Percentiles rank a stretch among this genome's conserved stretches.
Conservation (phyloP, 257 asterid genomes). For the Osmanthus fragrans region DNA sequence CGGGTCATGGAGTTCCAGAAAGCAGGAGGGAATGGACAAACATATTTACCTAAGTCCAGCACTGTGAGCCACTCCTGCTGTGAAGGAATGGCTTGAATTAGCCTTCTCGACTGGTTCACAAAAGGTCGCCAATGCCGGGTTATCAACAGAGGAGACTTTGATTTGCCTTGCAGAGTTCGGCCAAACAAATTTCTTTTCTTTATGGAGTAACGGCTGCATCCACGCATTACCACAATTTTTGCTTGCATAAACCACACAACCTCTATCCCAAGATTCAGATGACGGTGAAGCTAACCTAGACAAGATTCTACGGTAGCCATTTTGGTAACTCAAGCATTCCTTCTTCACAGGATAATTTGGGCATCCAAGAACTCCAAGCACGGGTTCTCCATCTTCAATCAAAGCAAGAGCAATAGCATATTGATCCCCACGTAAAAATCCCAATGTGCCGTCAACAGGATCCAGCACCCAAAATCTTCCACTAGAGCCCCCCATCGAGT, state of each 20-base stretch:
- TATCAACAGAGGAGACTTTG: constrained; percentile 62
- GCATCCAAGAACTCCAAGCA: constrained; percentile 89
- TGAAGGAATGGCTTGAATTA: constrained; percentile 81
- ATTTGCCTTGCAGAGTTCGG: constrained; percentile 63
- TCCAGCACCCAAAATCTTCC: constrained; percentile 87
- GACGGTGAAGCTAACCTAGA: constrained; percentile 39
- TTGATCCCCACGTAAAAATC: constrained; percentile 84
- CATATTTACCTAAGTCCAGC: constrained; percentile 67
- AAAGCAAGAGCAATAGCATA: constrained; percentile 80
- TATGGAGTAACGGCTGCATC: constrained; percentile 70
- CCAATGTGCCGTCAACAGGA: constrained; percentile 85
- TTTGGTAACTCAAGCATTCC: constrained; percentile 64
- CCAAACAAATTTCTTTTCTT: constrained; percentile 58
- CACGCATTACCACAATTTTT: constrained; percentile 66
- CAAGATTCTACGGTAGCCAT: constrained; percentile 54
- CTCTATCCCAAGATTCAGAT: constrained; percentile 47
- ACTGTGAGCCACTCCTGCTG: constrained; percentile 82
- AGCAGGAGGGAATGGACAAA: no score
- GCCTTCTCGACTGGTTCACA: constrained; percentile 92
- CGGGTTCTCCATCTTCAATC: constrained; percentile 76
- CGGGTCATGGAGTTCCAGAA: no score
- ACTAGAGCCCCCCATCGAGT: constrained; percentile 47
- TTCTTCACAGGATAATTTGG: constrained; percentile 82
- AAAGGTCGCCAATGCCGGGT: constrained; percentile 77
- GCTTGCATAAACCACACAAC: constrained; percentile 67